These are phyloP conservation scores for Moesziomyces parantarcticus DNA, from an alignment of 1,284 basidiomycete species.

Conservation along the genomic window DNA sequence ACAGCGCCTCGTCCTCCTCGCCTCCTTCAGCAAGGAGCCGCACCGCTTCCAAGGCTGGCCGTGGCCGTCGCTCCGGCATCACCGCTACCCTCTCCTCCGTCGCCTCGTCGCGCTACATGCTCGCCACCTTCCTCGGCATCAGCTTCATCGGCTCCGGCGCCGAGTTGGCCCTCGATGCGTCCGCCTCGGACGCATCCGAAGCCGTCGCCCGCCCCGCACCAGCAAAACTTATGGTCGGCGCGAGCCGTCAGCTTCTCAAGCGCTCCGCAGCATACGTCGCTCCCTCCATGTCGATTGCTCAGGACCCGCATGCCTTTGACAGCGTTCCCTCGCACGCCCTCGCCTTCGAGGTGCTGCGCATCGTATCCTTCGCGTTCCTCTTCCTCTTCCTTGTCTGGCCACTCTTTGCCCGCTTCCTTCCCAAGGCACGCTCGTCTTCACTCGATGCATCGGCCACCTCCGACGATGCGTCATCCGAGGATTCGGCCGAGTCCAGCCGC, in stretches of 20 bases:
- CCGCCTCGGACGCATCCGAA: constrained; percentile 15
- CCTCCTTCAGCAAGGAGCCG: constrained; percentile 36
- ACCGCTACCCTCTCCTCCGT: constrained; percentile 22
- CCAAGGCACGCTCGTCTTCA: constrained; percentile 9
- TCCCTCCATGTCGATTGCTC: constrained; percentile 10
- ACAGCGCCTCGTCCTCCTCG: constrained; percentile 34
- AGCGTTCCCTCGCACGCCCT: constrained; percentile 54
- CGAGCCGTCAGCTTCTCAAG: constrained; percentile 63
- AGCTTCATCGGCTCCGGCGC: constrained; percentile 57
- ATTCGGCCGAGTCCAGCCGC: constrained; percentile 3
- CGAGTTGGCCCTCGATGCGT: constrained; percentile 37
- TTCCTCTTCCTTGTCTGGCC: constrained; percentile 54
- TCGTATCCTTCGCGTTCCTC: constrained; percentile 40
- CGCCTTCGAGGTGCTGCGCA: constrained; percentile 55
- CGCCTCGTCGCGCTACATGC: constrained; percentile 59
- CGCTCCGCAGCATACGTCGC: constrained; percentile 47
- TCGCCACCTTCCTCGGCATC: constrained; percentile 61
- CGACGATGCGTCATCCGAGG: constrained; percentile 1
- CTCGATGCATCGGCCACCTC: not conserved
- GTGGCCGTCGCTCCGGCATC: constrained; percentile 21
- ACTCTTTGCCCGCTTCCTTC: constrained; percentile 26
- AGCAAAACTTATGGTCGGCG: constrained; percentile 49
- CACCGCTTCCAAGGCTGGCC: constrained; percentile 19
- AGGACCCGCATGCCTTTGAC: constrained; percentile 47
- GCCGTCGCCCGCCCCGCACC: constrained; percentile 34